Conservation (phyloP, 2,329 filamentous ascomycete genomes). For the Fonsecaea multimorphosa region DNA sequence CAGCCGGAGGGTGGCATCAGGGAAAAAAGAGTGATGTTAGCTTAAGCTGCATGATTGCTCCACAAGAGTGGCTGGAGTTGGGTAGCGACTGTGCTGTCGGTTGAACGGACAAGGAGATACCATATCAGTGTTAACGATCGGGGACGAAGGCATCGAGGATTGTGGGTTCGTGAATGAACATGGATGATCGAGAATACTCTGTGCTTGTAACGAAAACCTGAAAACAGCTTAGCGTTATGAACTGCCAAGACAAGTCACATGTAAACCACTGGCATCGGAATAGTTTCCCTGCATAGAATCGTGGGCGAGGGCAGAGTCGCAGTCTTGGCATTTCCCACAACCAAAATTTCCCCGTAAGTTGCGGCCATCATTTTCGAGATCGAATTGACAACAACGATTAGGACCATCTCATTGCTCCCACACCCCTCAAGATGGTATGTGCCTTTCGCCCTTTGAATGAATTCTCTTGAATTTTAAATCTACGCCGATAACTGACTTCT, state of each 20-base stretch:
- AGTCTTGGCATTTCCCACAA: conserved; percentile 27
- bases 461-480: not conserved
- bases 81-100: not conserved
- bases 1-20: not conserved
- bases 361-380: conserved; percentile 22
- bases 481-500: conserved; percentile 23
- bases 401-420: conserved; percentile 31
- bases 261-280: not conserved
- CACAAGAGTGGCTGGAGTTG: not conserved
- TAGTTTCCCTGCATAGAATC: not conserved
- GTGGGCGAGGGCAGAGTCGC: not conserved
- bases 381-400: conserved; percentile 33
- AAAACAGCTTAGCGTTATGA: not conserved
- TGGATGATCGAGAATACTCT: no score
- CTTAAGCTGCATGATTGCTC: not conserved
- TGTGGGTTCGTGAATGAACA: no score
- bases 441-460: not conserved
- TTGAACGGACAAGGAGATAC: not conserved
- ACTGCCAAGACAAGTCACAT: conserved; percentile 3
- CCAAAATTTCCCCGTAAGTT: conserved; percentile 24
- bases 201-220: no score
- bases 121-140: not conserved
- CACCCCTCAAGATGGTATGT: conserved; percentile 38
- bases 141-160: not conserved
- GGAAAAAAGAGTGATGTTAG: not conserved